Evolutionary conservation across 805 yeast genomes (phyloP).

Genomic region (Candida sakaeoensis): DNA sequence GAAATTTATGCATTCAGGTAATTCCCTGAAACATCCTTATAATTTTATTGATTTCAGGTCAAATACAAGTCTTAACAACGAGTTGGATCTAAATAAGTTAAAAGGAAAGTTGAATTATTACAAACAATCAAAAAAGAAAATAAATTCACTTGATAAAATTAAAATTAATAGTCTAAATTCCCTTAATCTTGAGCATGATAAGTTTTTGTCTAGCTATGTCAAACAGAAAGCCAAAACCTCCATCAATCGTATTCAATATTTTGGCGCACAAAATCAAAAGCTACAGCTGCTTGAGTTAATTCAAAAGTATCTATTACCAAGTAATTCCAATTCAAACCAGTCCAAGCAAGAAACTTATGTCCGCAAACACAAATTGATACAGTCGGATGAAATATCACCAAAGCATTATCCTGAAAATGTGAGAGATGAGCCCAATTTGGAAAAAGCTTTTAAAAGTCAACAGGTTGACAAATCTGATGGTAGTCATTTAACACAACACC

Average conservation of each 20-base stretch:
- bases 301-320: constrained; percentile 18
- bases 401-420: too few species aligned
- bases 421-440: too few species aligned
- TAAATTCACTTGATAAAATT: neutral
- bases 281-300: constrained; percentile 20
- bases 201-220: constrained; percentile 21
- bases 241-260: constrained; percentile 18
- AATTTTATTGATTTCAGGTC: neutral
- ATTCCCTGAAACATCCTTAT: too few species aligned
- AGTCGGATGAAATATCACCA: too few species aligned
- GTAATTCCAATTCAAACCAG: too few species aligned
- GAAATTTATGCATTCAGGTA: neutral
- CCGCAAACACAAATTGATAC: neutral
- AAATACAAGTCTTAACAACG: neutral
- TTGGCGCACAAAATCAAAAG: constrained; percentile 16
- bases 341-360: too few species aligned
- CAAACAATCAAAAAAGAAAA: neutral
- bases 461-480: too few species aligned
- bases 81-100: neutral
- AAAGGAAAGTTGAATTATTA: neutral
- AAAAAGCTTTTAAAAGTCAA: too few species aligned
- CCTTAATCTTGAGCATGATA: constrained; percentile 11
- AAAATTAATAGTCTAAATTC: neutral
- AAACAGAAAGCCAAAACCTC: constrained; percentile 14
- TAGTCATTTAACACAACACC: too few species aligned